A percentile compares a stretch with the other conserved stretches of the same genome.
These are phyloP conservation scores for Corylus americana DNA, from an alignment of 306 rosid genomes.

Conservation along the genomic window DNA sequence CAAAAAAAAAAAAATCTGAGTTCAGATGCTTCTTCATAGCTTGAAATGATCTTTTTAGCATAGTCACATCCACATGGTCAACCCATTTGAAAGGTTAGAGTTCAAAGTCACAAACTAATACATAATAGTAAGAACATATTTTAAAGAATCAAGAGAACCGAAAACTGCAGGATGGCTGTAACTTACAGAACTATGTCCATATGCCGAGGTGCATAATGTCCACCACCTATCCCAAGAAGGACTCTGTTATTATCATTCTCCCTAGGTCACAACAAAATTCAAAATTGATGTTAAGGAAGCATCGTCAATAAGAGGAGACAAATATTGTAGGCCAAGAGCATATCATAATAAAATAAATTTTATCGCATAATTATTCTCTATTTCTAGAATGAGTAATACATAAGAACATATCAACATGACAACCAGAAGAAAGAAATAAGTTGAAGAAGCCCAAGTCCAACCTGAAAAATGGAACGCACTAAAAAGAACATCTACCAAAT, in stretches of 20 bases:
- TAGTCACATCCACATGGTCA: conserved; percentile 16
- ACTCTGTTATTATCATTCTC: conserved; percentile 68
- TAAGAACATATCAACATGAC: background rate
- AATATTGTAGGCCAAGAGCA: conserved; percentile 13
- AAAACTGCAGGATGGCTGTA: background rate
- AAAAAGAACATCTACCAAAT: background rate
- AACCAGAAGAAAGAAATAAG: background rate
- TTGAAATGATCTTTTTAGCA: background rate
- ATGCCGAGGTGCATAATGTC: conserved; percentile 95
- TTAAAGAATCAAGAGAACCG: background rate
- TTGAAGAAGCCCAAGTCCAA: background rate
- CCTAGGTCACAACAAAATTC: conserved; percentile 41
- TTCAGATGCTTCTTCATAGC: background rate
- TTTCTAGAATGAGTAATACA: background rate
- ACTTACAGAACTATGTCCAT: conserved; percentile 84
- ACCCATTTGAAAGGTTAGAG: conserved; percentile 12
- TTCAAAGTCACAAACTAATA: background rate
- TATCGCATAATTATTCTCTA: background rate
- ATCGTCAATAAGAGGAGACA: conserved; percentile 3
- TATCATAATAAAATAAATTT: conserved; percentile 4
- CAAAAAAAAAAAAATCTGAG: background rate
- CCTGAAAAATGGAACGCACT: background rate
- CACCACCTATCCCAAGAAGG: conserved; percentile 94
- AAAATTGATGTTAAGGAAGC: conserved; percentile 16
- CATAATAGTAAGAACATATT: background rate